A percentile compares a stretch with the other conserved stretches of the same genome.
phyloP scores from a whole-genome alignment of 352 stramenopile species.

The Phytophthora chlamydospora region DNA sequence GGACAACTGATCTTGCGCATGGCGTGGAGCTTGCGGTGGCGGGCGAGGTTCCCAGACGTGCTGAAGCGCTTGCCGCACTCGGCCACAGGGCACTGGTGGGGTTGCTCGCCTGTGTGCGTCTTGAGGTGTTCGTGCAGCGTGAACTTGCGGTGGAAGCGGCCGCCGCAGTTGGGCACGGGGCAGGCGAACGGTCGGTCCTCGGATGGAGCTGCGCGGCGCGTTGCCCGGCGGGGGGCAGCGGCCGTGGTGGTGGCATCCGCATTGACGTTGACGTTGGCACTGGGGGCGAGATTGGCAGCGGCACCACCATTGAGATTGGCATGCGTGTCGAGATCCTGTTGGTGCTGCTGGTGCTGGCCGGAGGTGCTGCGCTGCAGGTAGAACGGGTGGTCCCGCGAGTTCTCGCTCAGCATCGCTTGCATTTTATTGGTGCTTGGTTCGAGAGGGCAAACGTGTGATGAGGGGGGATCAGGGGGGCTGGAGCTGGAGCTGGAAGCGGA shows the following conservation, averaged over 20 bases:
- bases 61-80: constrained; percentile 70
- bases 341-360: constrained; percentile 13
- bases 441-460: neutral
- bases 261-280: constrained; percentile 33
- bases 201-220: constrained; percentile 38
- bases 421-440: constrained; percentile 26
- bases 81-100: constrained; percentile 63
- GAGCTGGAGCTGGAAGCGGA: constrained; percentile 11
- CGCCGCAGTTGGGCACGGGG: constrained; percentile 47
- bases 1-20: constrained; percentile 53
- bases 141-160: constrained; percentile 78
- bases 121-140: constrained; percentile 82
- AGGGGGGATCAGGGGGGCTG: constrained; percentile 1
- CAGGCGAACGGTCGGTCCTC: constrained; percentile 42
- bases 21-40: constrained; percentile 56
- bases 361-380: constrained; percentile 40
- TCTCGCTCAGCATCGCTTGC: constrained; percentile 46
- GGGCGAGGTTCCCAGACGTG: constrained; percentile 63
- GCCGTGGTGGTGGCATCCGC: neutral
- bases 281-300: constrained; percentile 31
- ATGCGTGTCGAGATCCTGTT: constrained; percentile 27
- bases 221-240: constrained; percentile 6
- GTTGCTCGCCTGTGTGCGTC: constrained; percentile 85
- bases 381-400: constrained; percentile 35
- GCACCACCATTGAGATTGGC: constrained; percentile 37